Evolutionary conservation across 345 rosid genomes (phyloP), one percentile per base, ranked within the genome.

Genomic region (Jatropha curcas): DNA sequence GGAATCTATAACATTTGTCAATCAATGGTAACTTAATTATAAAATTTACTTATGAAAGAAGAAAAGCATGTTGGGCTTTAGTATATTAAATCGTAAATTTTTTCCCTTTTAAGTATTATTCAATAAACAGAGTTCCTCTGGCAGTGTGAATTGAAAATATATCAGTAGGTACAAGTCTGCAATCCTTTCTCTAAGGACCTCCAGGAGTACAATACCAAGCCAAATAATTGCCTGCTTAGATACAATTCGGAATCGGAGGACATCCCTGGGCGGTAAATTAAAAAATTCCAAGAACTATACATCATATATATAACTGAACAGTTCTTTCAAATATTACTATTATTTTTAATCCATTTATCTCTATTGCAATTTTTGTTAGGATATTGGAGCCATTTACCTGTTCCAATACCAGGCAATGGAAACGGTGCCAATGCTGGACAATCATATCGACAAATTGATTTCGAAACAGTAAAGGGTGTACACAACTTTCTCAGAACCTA

Each of bases 161-260:
- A 78, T 81, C 90, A 22, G 20, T 25, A 22, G 63, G 63, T 76
- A 11, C 88, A 70, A 75, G 74, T 90, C 10, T 90, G 96, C 89
- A 90, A 88, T 69, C 96, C 92, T 11, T 88, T 90, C 81, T 83
- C 92, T n/a, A n/a, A 0, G 86, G 82, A 1, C 90, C 95, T 2
- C 95, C 95, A 0, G 82, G 78, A 0, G 81, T 85, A 60, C 28
- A 59, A 33, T 90, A 84, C 83, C 84, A 72, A 77, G 80, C 83
- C 83, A 0, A 67, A 82, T 34, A 64, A 77, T 61, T 90, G 96
- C 76, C 89, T 19, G 65, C 71, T 6, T n/a, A n/a, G 82, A 85
- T 59, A 73, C 90, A 1, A 85, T 88, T 41, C 74, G 11, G 11
- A 52, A 85, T 87, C 0, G 84, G 86, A 14, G 86, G 86, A 88